Evolutionary conservation across 2,329 filamentous ascomycete species (phyloP).

Genomic region (Hypoxylon sp.): DNA sequence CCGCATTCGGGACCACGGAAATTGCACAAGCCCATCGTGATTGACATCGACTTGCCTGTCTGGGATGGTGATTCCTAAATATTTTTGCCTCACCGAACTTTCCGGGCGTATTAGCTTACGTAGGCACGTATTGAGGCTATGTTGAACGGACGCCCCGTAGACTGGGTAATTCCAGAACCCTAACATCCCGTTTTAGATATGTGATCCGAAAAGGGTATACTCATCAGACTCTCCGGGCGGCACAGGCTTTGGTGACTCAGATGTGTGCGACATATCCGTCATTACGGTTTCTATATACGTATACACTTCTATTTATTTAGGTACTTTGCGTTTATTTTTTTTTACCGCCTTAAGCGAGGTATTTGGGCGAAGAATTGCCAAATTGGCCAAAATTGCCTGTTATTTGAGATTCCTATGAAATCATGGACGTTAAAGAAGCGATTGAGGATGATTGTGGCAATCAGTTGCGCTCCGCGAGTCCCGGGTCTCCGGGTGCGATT

Average conservation of each 20-base stretch:
- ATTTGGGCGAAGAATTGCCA: slow-evolving; percentile 12
- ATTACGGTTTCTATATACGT: slow-evolving; percentile 9
- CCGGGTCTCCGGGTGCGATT: slow-evolving; percentile 15
- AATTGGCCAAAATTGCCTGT: slow-evolving; percentile 10
- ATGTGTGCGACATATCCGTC: slow-evolving; percentile 10
- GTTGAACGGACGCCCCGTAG: slow-evolving; percentile 16
- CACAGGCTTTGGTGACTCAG: slow-evolving; percentile 12
- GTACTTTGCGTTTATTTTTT: slow-evolving; percentile 6
- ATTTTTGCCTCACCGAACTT: slow-evolving; percentile 29
- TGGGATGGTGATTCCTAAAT: slow-evolving; percentile 56
- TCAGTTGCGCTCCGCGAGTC: slow-evolving; percentile 13
- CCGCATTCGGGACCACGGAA: slow-evolving; percentile 73
- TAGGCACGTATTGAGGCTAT: slow-evolving; percentile 31
- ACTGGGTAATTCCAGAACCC: slow-evolving; percentile 2
- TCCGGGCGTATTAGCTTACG: slow-evolving; percentile 20
- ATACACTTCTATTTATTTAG: slow-evolving; percentile 9
- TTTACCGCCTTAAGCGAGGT: slow-evolving; percentile 2
- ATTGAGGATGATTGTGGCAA: slow-evolving; percentile 27
- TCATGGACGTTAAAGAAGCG: slow-evolving; percentile 13
- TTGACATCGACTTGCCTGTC: slow-evolving; percentile 81
- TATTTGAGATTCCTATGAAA: slow-evolving; percentile 14
- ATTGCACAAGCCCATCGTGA: slow-evolving; percentile 86
- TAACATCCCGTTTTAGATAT: slow-evolving; percentile 1
- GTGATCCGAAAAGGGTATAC: not conserved
- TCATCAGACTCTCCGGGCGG: slow-evolving; percentile 2